These are phyloP conservation scores for Pinus taeda DNA, from an alignment of 75 land plant genomes.

Conservation along the genomic window DNA sequence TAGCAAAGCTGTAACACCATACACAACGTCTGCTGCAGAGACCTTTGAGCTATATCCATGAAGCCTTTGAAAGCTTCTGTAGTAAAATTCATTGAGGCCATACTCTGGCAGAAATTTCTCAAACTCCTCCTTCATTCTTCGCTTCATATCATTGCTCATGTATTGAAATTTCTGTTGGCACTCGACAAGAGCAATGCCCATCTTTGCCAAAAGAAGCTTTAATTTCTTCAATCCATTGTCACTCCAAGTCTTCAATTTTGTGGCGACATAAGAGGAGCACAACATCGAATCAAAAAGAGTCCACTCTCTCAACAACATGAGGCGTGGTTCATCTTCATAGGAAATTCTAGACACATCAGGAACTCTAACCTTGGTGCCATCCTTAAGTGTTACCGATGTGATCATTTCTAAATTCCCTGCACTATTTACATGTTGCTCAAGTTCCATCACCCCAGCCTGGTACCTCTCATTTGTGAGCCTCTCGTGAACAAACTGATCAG, in stretches of 20 bases:
- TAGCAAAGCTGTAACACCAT: conserved; percentile 89
- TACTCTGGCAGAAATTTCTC: conserved; percentile 66
- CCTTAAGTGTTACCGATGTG: conserved; percentile 80
- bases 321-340: conserved; percentile 88
- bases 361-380: conserved; percentile 88
- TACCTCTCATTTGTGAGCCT: conserved; percentile 88
- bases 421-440: conserved; percentile 81
- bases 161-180: conserved; percentile 92
- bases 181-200: conserved; percentile 90
- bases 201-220: conserved; percentile 80
- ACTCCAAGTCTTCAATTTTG: conserved; percentile 96
- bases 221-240: conserved; percentile 85
- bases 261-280: conserved; percentile 84
- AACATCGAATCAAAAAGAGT: conserved; percentile 91
- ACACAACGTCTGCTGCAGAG: conserved; percentile 97
- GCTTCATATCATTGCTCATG: conserved; percentile 79
- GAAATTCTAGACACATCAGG: conserved; percentile 82
- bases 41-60: conserved; percentile 84
- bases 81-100: conserved; percentile 83
- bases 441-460: conserved; percentile 80
- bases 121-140: conserved; percentile 76
- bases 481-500: conserved; percentile 97
- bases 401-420: conserved; percentile 73
- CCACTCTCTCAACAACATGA: conserved; percentile 95
- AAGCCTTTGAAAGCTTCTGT: conserved; percentile 68